These are phyloP conservation scores for Pelargonium nanum DNA, from an alignment of 345 rosid genomes.

Conservation along the genomic window DNA sequence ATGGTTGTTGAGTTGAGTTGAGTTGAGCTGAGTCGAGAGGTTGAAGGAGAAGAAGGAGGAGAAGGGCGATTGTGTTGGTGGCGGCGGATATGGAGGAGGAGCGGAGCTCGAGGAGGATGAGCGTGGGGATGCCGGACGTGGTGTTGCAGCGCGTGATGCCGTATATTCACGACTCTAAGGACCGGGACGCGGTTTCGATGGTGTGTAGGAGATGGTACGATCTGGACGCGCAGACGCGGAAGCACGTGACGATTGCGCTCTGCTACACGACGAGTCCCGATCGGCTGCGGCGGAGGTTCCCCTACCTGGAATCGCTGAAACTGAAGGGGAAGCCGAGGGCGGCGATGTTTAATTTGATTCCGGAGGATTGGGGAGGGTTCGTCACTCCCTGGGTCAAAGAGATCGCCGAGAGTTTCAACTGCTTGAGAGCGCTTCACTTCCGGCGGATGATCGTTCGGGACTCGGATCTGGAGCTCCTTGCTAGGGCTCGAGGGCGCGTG, in stretches of 20 bases:
- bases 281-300: conserved; percentile 48
- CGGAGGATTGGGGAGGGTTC: conserved; percentile 90
- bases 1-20: not conserved
- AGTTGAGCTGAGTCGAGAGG: too few relatives aligned
- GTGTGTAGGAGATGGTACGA: conserved; percentile 72
- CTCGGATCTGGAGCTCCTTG: conserved; percentile 61
- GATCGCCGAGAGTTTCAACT: conserved; percentile 35
- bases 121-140: conserved; percentile 32
- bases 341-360: conserved; percentile 88
- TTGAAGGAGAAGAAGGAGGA: not conserved
- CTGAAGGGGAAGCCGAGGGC: conserved; percentile 88
- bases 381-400: conserved; percentile 67
- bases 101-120: conserved; percentile 3
- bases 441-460: conserved; percentile 77
- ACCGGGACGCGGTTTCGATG: conserved; percentile 66
- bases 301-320: conserved; percentile 60
- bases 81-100: conserved; percentile 38
- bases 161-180: conserved; percentile 53
- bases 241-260: conserved; percentile 71
- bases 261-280: conserved; percentile 74
- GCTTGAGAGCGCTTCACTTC: conserved; percentile 63
- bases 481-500: conserved; percentile 30
- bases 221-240: conserved; percentile 64
- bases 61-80: too few relatives aligned
- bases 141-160: conserved; percentile 58